Evolutionary conservation across 2,329 filamentous ascomycete genomes (phyloP).

Genomic region (Geosmithia putterillii): DNA sequence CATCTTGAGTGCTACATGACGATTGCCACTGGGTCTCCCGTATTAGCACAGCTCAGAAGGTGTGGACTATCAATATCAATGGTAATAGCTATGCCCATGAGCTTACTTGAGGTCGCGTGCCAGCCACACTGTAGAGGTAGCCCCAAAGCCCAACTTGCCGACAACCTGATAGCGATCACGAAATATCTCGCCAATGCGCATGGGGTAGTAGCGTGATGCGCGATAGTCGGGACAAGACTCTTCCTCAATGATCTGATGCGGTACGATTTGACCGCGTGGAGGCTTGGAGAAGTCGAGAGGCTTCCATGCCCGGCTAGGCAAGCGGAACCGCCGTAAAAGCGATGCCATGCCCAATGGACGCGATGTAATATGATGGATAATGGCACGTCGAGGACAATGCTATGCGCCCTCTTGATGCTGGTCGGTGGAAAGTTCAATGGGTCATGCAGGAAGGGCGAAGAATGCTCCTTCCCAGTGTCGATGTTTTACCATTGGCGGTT

Average conservation of each 20-base stretch:
- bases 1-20: slow-evolving; percentile 21
- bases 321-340: neutral
- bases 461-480: no score
- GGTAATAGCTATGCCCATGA: no score
- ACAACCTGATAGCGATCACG: slow-evolving; percentile 9
- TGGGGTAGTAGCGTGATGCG: slow-evolving; percentile 9
- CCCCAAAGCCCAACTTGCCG: slow-evolving; percentile 11
- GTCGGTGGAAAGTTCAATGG: no score
- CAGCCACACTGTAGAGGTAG: slow-evolving; percentile 6
- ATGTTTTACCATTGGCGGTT: no score
- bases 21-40: slow-evolving; percentile 8
- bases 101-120: slow-evolving; percentile 3
- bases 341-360: no score
- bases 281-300: neutral
- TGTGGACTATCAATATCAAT: neutral
- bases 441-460: no score
- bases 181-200: slow-evolving; percentile 9
- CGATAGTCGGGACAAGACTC: slow-evolving; percentile 11
- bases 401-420: no score
- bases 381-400: no score
- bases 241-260: slow-evolving; percentile 7
- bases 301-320: neutral
- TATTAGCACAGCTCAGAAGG: no score
- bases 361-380: no score
- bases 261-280: neutral